These are phyloP conservation scores for Penicillium salamii DNA, from an alignment of 495 filamentous ascomycete genomes.

Conservation along the genomic window DNA sequence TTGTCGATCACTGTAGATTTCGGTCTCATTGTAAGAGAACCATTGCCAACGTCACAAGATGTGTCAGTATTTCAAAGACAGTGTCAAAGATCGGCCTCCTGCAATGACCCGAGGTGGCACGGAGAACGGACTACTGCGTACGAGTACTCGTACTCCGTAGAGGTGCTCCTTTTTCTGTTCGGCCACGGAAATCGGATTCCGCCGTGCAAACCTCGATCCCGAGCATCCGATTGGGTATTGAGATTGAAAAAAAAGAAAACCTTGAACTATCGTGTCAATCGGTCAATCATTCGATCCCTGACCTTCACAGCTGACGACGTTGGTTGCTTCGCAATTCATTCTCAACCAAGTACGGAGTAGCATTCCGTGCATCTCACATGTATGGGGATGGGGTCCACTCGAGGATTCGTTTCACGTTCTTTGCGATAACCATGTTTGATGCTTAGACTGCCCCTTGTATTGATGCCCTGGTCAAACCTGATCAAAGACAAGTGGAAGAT, in stretches of 20 bases:
- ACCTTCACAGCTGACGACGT: not conserved
- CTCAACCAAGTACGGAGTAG: too few species aligned
- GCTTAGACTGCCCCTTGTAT: not conserved
- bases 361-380: slow-evolving; percentile 3
- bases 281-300: not conserved
- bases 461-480: too few species aligned
- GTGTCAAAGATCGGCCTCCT: not conserved
- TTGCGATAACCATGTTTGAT: not conserved
- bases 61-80: not conserved
- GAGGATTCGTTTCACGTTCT: not conserved
- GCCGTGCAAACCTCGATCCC: not conserved
- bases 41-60: not conserved
- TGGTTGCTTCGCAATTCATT: slow-evolving; percentile 1
- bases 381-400: not conserved
- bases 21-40: not conserved
- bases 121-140: too few species aligned
- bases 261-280: slow-evolving; percentile 1
- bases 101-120: not conserved
- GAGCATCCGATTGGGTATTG: slow-evolving; percentile 3
- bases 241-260: not conserved
- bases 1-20: not conserved
- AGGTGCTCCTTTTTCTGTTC: not conserved
- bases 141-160: too few species aligned
- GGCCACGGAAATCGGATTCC: slow-evolving; percentile 3
- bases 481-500: not conserved